Evolutionary conservation across 2,329 filamentous ascomycete species (phyloP).

Genomic region (Pseudocercospora ulei): DNA sequence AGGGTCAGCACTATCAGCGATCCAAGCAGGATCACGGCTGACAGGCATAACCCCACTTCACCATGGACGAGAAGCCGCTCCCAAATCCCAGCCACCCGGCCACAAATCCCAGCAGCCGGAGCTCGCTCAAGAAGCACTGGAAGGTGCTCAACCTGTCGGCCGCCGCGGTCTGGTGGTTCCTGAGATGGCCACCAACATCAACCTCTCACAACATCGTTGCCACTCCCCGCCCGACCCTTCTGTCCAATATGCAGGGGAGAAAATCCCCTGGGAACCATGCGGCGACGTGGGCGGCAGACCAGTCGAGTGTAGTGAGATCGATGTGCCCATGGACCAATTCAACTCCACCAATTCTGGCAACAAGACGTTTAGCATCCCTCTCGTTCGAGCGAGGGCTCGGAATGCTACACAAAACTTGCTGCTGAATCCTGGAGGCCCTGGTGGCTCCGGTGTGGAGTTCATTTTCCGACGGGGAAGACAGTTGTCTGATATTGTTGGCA

Average conservation of each 20-base stretch:
- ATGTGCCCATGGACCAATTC: slow-evolving; percentile 24
- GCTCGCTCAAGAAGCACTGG: too few relatives aligned
- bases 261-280: slow-evolving; percentile 20
- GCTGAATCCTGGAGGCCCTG: slow-evolving; percentile 22
- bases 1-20: too few relatives aligned
- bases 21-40: too few relatives aligned
- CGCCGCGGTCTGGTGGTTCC: too few relatives aligned
- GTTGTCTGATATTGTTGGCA: slow-evolving; percentile 21
- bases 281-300: slow-evolving; percentile 20
- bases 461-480: slow-evolving; percentile 22
- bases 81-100: too few relatives aligned
- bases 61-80: too few relatives aligned
- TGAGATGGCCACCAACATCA: too few relatives aligned
- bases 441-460: slow-evolving; percentile 21
- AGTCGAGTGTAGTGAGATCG: slow-evolving; percentile 19
- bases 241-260: slow-evolving; percentile 19
- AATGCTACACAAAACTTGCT: slow-evolving; percentile 18
- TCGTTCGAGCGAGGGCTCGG: slow-evolving; percentile 19
- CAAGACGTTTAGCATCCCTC: slow-evolving; percentile 22
- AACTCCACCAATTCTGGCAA: slow-evolving; percentile 19
- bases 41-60: too few relatives aligned
- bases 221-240: too few relatives aligned
- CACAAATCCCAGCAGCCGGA: too few relatives aligned
- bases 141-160: too few relatives aligned
- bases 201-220: too few relatives aligned